Evolutionary conservation across 495 filamentous ascomycete species (phyloP).

Genomic region (Penicillium dipodomyicola): DNA sequence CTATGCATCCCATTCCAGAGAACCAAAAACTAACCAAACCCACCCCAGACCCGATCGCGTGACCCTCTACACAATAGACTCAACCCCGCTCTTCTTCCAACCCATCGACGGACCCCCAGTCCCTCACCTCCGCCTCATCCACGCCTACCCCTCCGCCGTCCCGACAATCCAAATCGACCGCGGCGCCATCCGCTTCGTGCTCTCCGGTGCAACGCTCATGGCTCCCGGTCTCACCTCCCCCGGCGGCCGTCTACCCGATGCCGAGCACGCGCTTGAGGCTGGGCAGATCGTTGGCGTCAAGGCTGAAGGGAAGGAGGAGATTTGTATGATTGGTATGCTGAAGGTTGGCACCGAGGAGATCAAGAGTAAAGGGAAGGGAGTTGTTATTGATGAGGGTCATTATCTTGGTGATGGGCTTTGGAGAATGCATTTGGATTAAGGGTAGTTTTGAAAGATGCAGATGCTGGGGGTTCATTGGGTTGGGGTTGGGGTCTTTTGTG

Average conservation of each 20-base stretch:
- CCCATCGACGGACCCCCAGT: conserved; percentile 74
- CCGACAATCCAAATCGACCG: conserved; percentile 71
- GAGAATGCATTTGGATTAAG: conserved; percentile 69
- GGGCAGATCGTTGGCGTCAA: conserved; percentile 82
- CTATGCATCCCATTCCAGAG: neutral
- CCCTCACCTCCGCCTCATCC: conserved; percentile 77
- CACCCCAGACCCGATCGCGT: conserved; percentile 69
- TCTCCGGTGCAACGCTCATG: conserved; percentile 92
- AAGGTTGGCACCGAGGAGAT: conserved; percentile 89
- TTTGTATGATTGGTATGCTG: conserved; percentile 82
- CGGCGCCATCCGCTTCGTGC: conserved; percentile 94
- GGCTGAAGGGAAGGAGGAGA: conserved; percentile 91
- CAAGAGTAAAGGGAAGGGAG: conserved; percentile 87
- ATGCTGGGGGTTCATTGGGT: neutral
- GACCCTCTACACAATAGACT: conserved; percentile 78
- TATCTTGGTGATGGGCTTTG: conserved; percentile 94
- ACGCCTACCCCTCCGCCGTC: conserved; percentile 53
- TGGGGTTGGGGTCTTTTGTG: neutral
- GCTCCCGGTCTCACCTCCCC: conserved; percentile 82
- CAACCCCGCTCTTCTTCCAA: conserved; percentile 83
- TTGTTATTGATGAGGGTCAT: conserved; percentile 88
- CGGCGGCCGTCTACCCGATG: conserved; percentile 71
- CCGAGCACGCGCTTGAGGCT: conserved; percentile 56
- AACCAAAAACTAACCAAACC: conserved; percentile 5
- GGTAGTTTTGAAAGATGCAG: neutral